Base-by-base conservation (phyloP, 306 rosid genomes). In the Fagus sylvatica region DNA sequence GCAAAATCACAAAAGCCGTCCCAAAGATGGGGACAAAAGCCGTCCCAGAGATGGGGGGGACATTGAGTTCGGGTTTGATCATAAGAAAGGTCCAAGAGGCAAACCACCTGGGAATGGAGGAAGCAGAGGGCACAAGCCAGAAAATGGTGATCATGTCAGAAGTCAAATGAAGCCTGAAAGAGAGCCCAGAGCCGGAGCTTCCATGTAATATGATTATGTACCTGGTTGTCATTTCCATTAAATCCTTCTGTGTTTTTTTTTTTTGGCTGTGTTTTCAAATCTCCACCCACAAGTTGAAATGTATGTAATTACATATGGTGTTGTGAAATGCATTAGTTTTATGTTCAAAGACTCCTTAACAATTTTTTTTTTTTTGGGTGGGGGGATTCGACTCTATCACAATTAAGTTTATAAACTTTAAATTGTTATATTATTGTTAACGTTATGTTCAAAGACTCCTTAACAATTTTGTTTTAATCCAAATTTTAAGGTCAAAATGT, bases 51-150 rank as follows among this genome's bases (percentile, higher is more conserved):
- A 78, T 53, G 7, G 10, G 16, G 86, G 61, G 15, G 91, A 89
- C 64, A 62, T 81, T 72, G 93, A 89, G 83, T 82, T 87, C 41
- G 98, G 97, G 13, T 74, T 79, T 55, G 96, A 92, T 40, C 87
- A 74, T 74, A 88, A 74, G 75, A 87, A 68, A 84, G 78, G 64
- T 70, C 88, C 89, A 7, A 61, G 34, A 70, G 64, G 82, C 0
- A 85, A 73, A 69, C 74, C 87, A 2, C 62, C 61, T 57, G 90
- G 77, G 57, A 76, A 62, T 32, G 82, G 80, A 56, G 72, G 76
- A 59, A 56, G 74, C 83, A 80, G 82, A 73, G 82, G 84, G 55
- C 40, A 54, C n/a, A 80, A 74, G 0, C 49, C 57, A 33, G 79
- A 64, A 60, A 76, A 69, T 69, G 85, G 75, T 42, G 75, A 77